phyloP scores from a whole-genome alignment of 2,329 filamentous ascomycete species.

The Fusarium anthophilum region DNA sequence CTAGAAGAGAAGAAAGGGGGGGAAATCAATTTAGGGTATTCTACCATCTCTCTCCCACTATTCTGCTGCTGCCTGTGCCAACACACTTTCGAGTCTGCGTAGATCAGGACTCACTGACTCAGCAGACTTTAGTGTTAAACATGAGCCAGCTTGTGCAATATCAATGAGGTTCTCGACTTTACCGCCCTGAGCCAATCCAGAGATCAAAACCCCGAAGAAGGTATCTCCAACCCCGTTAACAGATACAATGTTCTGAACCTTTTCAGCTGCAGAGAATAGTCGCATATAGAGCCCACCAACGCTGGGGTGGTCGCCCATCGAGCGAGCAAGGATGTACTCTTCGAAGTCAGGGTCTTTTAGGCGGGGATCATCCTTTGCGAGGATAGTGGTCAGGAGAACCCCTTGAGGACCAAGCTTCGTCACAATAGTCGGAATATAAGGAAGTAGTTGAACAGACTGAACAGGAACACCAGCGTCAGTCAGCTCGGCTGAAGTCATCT shows the following conservation, averaged over 20 bases:
- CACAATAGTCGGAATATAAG: conserved; percentile 85
- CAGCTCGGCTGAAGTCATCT: conserved; percentile 71
- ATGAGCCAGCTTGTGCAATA: conserved; percentile 83
- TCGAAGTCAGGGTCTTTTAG: conserved; percentile 70
- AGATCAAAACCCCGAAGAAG: conserved; percentile 85
- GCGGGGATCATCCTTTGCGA: conserved; percentile 73
- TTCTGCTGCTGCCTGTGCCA: conserved; percentile 43
- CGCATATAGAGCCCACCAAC: conserved; percentile 86
- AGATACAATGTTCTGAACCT: conserved; percentile 78
- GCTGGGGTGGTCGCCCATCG: conserved; percentile 58
- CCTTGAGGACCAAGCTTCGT: conserved; percentile 84
- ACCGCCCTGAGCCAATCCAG: conserved; percentile 73
- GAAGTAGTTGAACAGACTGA: conserved; percentile 83
- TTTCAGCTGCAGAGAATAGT: conserved; percentile 72
- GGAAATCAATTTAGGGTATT: not conserved
- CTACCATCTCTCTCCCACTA: not conserved
- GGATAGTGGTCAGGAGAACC: conserved; percentile 77
- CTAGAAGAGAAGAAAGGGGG: not conserved
- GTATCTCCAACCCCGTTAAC: conserved; percentile 97
- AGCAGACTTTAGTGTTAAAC: conserved; percentile 77
- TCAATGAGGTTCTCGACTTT: conserved; percentile 71
- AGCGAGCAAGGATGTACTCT: conserved; percentile 76
- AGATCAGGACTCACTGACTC: conserved; percentile 75
- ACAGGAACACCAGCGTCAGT: conserved; percentile 86
- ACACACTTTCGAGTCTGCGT: conserved; percentile 54